A percentile compares a stretch with the other conserved stretches of the same genome.
phyloP scores from a whole-genome alignment of 1,284 basidiomycete genomes.

The Microbotryum lychnidis-dioicae region DNA sequence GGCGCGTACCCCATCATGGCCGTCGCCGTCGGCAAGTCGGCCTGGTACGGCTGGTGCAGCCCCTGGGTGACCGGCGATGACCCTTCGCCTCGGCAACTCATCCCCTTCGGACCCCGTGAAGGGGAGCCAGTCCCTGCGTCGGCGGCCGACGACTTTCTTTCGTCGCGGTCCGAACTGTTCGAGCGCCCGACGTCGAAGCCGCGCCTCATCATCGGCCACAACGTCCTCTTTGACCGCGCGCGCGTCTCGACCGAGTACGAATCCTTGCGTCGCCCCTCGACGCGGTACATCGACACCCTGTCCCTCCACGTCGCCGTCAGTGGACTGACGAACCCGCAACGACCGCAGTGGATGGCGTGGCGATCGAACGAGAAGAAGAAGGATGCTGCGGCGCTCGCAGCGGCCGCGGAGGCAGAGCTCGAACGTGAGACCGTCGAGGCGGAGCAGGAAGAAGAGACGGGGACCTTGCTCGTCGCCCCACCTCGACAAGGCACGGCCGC shows the following conservation, averaged over 20 bases:
- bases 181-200: constrained; percentile 37
- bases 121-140: constrained; percentile 1
- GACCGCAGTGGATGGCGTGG: constrained; percentile 84
- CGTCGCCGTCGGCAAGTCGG: constrained; percentile 68
- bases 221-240: constrained; percentile 87
- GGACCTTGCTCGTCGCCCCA: not conserved
- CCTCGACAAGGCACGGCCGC: constrained; percentile 10
- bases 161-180: constrained; percentile 11
- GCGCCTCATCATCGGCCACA: constrained; percentile 81
- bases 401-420: constrained; percentile 5
- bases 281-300: constrained; percentile 90
- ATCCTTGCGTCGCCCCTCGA: constrained; percentile 56
- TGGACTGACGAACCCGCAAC: constrained; percentile 90
- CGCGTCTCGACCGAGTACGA: constrained; percentile 76
- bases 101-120: constrained; percentile 56
- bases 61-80: constrained; percentile 77
- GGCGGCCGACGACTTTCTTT: constrained; percentile 28
- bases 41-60: constrained; percentile 95
- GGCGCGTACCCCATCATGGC: constrained; percentile 83
- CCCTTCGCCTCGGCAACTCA: constrained; percentile 58
- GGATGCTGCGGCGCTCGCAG: constrained; percentile 13
- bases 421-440: not conserved
- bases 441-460: constrained; percentile 43
- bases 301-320: constrained; percentile 87
- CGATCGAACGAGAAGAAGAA: constrained; percentile 54